Base-by-base conservation (phyloP, 140 eudicot genomes). In the Stevia rebaudiana region DNA sequence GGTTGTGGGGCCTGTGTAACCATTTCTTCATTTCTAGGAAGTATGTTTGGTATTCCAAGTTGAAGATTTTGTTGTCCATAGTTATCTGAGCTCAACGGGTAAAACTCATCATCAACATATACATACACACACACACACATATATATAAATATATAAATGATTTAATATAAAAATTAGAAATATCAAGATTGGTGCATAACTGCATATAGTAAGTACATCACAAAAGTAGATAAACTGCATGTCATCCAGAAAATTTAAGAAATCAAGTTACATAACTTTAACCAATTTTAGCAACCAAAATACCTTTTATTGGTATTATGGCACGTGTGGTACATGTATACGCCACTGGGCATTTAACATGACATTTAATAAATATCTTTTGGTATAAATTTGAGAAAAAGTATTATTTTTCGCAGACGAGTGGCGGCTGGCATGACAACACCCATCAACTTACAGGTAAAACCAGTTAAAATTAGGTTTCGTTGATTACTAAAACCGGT, bases 1-100 rank as follows among this genome's bases (percentile, higher is more conserved):
- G 82, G 79, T 42, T 86, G 97, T 53, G 87, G 82, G 35, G 82
- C 68, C 64, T 72, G 89, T 41, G 85, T 28, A 39, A 81, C 42
- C 42, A 74, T 61, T 31, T 76, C 88, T 64, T 67, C 84, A 61
- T 21, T 78, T 42, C 82, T 70, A 9, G 79, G 79, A 72, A 75
- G 76, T 52, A 79, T 39, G 63, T 60, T 44, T 11, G 79, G 55
- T 13, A 74, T 71, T 42, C 68, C 85, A 35, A 63, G 82, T 63
- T 55, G 85, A 48, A 71, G 39, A 70, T 66, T 71, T 60, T 52
- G 78, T 36, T 74, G 80, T 35, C 64, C 79, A 61, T 51, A 67
- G 59, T 75, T 72, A 68, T 78, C 91, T 83, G 72, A 24, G 17
- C 40, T 76, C 73, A 47, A 79, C 33, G 37, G 22, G 33, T 54